phyloP scores from a whole-genome alignment of 257 asterid genomes.

The Echium plantagineum region DNA sequence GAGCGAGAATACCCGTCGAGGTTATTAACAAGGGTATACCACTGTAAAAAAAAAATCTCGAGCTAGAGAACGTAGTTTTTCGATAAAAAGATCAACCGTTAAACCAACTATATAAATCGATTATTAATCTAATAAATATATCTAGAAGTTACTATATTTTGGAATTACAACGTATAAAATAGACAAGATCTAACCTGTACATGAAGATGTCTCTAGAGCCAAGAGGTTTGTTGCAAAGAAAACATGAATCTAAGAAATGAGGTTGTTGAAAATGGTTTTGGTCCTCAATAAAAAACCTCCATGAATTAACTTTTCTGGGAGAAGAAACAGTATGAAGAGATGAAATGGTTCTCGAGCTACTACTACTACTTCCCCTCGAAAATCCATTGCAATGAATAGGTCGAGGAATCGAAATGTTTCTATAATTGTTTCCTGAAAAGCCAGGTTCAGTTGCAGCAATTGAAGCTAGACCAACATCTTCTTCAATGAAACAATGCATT shows the following conservation, averaged over 20 bases:
- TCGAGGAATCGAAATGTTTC: constrained; percentile 17
- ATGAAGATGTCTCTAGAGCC: constrained; percentile 35
- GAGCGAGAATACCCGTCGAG: too few species aligned
- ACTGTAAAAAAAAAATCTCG: too few species aligned
- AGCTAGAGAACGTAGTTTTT: too few species aligned
- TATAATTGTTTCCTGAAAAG: constrained; percentile 6
- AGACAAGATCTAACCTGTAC: constrained; percentile 40
- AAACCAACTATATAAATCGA: too few species aligned
- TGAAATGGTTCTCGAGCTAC: constrained; percentile 14
- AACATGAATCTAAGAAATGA: constrained; percentile 39
- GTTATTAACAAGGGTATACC: too few species aligned
- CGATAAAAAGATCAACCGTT: too few species aligned
- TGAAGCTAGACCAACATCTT: constrained; percentile 24
- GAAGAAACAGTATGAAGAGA: constrained; percentile 9
- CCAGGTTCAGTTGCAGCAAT: constrained; percentile 14
- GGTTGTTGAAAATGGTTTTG: constrained; percentile 7
- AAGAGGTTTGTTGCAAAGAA: constrained; percentile 28
- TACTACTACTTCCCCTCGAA: constrained; percentile 17
- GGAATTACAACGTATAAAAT: too few species aligned
- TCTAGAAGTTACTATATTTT: too few species aligned
- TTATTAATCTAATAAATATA: too few species aligned
- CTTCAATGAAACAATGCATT: constrained; percentile 20
- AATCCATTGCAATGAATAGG: constrained; percentile 12
- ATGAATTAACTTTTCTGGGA: constrained; percentile 15
- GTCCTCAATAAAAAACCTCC: constrained; percentile 14